phyloP scores from a whole-genome alignment of 306 rosid species.

The Casuarina equisetifolia region DNA sequence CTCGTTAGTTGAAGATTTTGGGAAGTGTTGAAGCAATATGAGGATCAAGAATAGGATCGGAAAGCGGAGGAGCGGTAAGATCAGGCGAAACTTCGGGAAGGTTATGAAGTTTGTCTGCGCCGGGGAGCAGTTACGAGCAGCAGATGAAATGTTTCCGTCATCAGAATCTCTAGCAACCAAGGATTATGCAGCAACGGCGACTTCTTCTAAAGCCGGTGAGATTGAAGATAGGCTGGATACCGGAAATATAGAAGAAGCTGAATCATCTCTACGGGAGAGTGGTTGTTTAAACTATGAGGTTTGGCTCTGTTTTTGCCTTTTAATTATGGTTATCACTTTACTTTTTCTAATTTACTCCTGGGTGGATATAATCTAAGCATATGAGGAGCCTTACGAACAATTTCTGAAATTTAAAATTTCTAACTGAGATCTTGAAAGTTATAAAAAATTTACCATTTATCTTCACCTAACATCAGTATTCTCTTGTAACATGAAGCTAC shows the following conservation, averaged over 20 bases:
- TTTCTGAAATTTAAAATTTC: not conserved
- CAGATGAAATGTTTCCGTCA: slow-evolving; percentile 44
- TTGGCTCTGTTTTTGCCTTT: slow-evolving; percentile 28
- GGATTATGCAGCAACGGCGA: slow-evolving; percentile 40
- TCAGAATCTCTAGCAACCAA: slow-evolving; percentile 46
- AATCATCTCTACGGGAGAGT: slow-evolving; percentile 74
- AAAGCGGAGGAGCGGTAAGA: slow-evolving; percentile 37
- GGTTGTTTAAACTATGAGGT: slow-evolving; percentile 93
- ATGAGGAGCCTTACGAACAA: slow-evolving; percentile 7
- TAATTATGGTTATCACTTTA: slow-evolving; percentile 2
- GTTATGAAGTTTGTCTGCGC: slow-evolving; percentile 69
- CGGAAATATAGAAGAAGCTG: slow-evolving; percentile 87
- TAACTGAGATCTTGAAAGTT: not conserved
- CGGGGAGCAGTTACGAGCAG: slow-evolving; percentile 46
- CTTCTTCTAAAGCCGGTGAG: slow-evolving; percentile 38
- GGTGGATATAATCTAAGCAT: not conserved
- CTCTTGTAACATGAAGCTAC: not conserved
- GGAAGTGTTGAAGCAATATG: slow-evolving; percentile 39
- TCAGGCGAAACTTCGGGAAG: slow-evolving; percentile 38
- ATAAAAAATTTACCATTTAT: too few relatives aligned
- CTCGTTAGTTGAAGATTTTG: slow-evolving; percentile 47
- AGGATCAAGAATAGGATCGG: slow-evolving; percentile 33
- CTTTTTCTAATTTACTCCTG: slow-evolving; percentile 14
- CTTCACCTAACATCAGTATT: not conserved
- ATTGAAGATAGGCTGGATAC: slow-evolving; percentile 44